These are phyloP conservation scores for Gymnopus androsaceus DNA, from an alignment of 1,284 basidiomycete species.

Conservation along the genomic window DNA sequence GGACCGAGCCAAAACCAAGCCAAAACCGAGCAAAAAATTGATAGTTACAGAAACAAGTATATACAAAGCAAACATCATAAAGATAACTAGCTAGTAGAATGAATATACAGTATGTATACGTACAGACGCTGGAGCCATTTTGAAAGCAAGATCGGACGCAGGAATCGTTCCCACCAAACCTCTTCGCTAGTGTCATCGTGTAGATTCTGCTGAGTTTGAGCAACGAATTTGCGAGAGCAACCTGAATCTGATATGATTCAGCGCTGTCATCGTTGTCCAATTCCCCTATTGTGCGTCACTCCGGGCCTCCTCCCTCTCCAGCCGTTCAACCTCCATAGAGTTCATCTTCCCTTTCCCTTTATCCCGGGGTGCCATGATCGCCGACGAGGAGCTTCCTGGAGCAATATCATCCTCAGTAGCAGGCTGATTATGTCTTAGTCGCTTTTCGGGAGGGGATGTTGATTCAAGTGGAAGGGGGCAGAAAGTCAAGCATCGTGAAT, in stretches of 20 bases:
- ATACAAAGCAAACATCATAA: not conserved
- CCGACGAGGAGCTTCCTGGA: not conserved
- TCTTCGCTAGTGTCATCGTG: too few relatives aligned
- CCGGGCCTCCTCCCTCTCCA: not conserved
- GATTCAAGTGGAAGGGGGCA: not conserved
- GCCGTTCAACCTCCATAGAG: not conserved
- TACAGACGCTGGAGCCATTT: too few relatives aligned
- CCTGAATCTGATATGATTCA: not conserved
- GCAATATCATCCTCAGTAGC: not conserved
- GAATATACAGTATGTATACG: too few relatives aligned
- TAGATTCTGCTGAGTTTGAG: not conserved
- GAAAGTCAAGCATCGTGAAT: not conserved
- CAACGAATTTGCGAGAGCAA: not conserved
- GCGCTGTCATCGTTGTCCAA: not conserved
- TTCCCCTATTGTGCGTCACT: not conserved
- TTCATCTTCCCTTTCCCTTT: constrained; percentile 16
- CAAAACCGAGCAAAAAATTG: too few relatives aligned
- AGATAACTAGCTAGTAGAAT: too few relatives aligned
- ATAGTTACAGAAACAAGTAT: not conserved
- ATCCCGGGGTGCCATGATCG: not conserved
- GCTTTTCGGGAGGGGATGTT: not conserved
- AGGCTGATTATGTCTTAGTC: not conserved
- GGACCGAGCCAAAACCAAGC: too few relatives aligned
- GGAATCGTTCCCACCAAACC: too few relatives aligned
- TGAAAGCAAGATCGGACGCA: too few relatives aligned